phyloP scores from a whole-genome alignment of 2,329 filamentous ascomycete species.

The Fusarium palustre region DNA sequence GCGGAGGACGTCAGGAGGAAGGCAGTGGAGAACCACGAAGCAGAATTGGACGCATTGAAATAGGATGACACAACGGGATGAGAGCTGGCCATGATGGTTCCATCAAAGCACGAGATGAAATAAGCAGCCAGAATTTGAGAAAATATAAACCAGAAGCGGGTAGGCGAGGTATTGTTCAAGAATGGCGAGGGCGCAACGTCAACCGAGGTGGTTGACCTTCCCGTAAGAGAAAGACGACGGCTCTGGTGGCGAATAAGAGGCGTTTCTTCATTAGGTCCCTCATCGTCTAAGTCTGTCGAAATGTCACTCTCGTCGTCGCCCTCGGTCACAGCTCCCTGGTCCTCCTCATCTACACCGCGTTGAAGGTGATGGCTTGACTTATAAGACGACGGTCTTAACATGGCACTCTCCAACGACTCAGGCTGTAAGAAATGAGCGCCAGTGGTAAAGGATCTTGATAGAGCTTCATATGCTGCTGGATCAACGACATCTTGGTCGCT shows the following conservation, averaged over 20 bases:
- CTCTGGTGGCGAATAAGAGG: slow-evolving; percentile 43
- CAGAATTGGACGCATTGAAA: slow-evolving; percentile 80
- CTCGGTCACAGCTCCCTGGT: slow-evolving; percentile 16
- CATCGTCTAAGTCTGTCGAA: slow-evolving; percentile 15
- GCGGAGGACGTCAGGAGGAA: slow-evolving; percentile 82
- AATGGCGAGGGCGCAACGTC: slow-evolving; percentile 47
- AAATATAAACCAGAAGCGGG: slow-evolving; percentile 73
- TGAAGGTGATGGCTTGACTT: slow-evolving; percentile 37
- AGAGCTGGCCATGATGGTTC: slow-evolving; percentile 79
- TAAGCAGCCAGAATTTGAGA: slow-evolving; percentile 67
- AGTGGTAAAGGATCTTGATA: slow-evolving; percentile 57
- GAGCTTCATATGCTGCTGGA: slow-evolving; percentile 40
- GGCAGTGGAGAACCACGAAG: slow-evolving; percentile 84
- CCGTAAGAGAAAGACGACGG: slow-evolving; percentile 31
- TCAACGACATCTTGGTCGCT: slow-evolving; percentile 36
- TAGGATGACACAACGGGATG: slow-evolving; percentile 86
- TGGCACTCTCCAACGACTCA: slow-evolving; percentile 55
- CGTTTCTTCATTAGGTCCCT: slow-evolving; percentile 41
- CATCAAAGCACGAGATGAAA: slow-evolving; percentile 75
- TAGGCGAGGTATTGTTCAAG: slow-evolving; percentile 60
- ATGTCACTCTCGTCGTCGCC: slow-evolving; percentile 23
- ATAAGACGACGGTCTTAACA: slow-evolving; percentile 50
- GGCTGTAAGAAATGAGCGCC: slow-evolving; percentile 56
- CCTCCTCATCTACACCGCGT: slow-evolving; percentile 16
- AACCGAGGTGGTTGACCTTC: slow-evolving; percentile 27